phyloP scores from a whole-genome alignment of 2,329 filamentous ascomycete species.

The Neopestalotiopsis clavispora region DNA sequence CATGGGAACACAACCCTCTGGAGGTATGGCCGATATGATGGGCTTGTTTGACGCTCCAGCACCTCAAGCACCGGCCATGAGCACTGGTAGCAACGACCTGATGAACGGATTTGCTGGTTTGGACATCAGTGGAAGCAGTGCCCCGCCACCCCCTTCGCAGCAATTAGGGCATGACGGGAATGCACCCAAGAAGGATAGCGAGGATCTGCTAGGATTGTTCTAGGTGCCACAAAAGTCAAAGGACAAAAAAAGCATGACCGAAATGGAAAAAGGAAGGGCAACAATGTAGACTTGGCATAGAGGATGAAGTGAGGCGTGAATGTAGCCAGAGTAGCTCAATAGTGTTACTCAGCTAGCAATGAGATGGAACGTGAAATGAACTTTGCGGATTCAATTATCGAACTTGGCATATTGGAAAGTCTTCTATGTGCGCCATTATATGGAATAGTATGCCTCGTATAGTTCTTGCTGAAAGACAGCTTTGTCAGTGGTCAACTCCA shows the following conservation, averaged over 20 bases:
- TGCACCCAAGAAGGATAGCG: slow-evolving; percentile 60
- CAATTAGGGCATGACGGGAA: slow-evolving; percentile 52
- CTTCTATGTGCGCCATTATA: not conserved
- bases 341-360: not conserved
- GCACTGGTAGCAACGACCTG: slow-evolving; percentile 79
- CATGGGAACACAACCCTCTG: slow-evolving; percentile 38
- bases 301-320: not conserved
- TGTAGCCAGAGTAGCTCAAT: not conserved
- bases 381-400: not conserved
- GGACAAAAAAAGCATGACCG: not conserved
- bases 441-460: no score
- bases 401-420: not conserved
- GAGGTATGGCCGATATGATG: slow-evolving; percentile 67
- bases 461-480: no score
- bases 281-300: not conserved
- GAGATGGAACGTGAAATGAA: not conserved
- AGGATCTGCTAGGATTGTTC: slow-evolving; percentile 66
- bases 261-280: not conserved
- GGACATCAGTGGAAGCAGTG: slow-evolving; percentile 70
- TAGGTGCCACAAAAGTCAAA: slow-evolving; percentile 34
- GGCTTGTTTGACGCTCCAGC: slow-evolving; percentile 72
- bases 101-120: slow-evolving; percentile 88
- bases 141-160: slow-evolving; percentile 68
- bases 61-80: slow-evolving; percentile 43
- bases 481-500: no score